Evolutionary conservation across 441 rosid genomes (phyloP), one percentile per base, ranked within the genome.

Genomic region (Syzygium syzygioides): DNA sequence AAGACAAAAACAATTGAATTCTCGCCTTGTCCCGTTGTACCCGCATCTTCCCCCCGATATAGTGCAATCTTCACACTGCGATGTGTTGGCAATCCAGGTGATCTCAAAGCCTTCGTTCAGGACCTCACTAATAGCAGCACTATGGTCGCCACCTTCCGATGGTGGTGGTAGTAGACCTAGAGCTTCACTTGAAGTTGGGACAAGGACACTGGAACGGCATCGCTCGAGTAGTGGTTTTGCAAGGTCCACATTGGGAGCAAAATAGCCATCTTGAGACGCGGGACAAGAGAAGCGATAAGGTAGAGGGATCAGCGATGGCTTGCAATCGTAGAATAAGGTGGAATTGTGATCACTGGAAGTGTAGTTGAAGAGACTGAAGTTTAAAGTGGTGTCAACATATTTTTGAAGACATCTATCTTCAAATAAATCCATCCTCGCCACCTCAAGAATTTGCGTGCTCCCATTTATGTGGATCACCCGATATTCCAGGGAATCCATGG

Each of bases 11-110:
- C 62, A 57, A 57, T 2, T 4, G 62, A 57, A 57, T 11, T 11
- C 3, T 25, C 1, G 14, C 0, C n/a, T 0, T 0, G 0, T 25
- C n/a, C n/a, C 1, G n/a, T 0, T 0, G 10, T 57, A 57, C 14
- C 62, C n/a, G 1, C 62, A 57, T 57, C 14, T 57, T 25, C 62
- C 62, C 6, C 3, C n/a, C 2, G 62, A 57, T 25, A 4, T 0
- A 25, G 62, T 57, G n/a, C 62, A 57, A 25, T 25, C 7, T 57
- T 57, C n/a, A 3, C 62, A 57, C n/a, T 9, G 6, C 10, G 0
- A 10, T 57, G n/a, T 57, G n/a, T 25, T 2, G 62, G 14, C 62
- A 57, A 25, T 57, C 62, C 62, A 57, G 26, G 14, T 57, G 1
- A 57, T 57, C 14, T 57, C n/a, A 57, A 57, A 57, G 62, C 62